A percentile compares a stretch with the other conserved stretches of the same genome.
phyloP scores from a whole-genome alignment of 495 filamentous ascomycete genomes.

The Penicillium diatomitis region DNA sequence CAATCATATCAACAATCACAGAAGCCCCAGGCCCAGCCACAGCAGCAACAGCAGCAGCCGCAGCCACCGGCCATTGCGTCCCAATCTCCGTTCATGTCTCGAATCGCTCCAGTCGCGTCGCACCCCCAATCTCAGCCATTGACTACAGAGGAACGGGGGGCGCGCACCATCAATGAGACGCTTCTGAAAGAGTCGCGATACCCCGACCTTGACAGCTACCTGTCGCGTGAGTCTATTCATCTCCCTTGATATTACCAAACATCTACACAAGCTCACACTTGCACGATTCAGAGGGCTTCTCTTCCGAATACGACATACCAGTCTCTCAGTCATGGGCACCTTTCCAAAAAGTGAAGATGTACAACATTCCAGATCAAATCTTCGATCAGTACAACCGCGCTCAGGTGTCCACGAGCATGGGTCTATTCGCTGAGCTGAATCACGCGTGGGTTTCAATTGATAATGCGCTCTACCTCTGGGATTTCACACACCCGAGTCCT shows the following conservation, averaged over 20 bases:
- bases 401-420: conserved; percentile 78
- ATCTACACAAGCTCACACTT: not conserved
- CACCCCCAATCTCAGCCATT: conserved; percentile 34
- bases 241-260: not conserved
- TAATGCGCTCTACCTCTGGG: conserved; percentile 93
- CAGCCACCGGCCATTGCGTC: conserved; percentile 12
- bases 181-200: conserved; percentile 68
- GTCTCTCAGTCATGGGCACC: conserved; percentile 66
- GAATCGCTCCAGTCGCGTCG: conserved; percentile 26
- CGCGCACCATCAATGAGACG: conserved; percentile 72
- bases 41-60: conserved; percentile 16
- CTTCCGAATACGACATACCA: conserved; percentile 81
- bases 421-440: conserved; percentile 82
- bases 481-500: conserved; percentile 81
- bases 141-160: conserved; percentile 68
- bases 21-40: not conserved
- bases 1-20: conserved; percentile 13
- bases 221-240: conserved; percentile 61
- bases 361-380: conserved; percentile 79
- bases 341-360: conserved; percentile 71
- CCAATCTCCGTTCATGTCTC: conserved; percentile 22
- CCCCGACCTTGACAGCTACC: conserved; percentile 82
- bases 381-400: conserved; percentile 83
- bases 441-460: conserved; percentile 96
- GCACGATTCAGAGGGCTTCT: conserved; percentile 57